Conservation (phyloP, 2,329 filamentous ascomycete species). For the Corynespora cassiicola region DNA sequence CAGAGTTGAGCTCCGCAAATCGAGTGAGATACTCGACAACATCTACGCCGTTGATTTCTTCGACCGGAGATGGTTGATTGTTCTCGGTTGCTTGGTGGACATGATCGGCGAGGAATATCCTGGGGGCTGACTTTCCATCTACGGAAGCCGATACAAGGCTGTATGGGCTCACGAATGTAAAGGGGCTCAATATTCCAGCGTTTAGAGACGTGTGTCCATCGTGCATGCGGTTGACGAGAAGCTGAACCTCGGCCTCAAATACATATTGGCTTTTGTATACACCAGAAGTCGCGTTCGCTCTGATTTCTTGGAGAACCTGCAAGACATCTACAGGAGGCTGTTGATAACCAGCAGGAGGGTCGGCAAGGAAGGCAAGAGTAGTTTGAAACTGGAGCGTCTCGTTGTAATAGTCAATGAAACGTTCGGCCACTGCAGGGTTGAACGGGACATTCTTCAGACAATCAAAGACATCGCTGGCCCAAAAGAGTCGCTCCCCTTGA, state of each 20-base stretch:
- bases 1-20: slow-evolving; percentile 34
- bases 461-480: slow-evolving; percentile 38
- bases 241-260: slow-evolving; percentile 46
- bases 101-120: slow-evolving; percentile 38
- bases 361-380: slow-evolving; percentile 50
- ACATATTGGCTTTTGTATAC: slow-evolving; percentile 47
- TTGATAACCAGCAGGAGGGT: slow-evolving; percentile 50
- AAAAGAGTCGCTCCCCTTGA: slow-evolving; percentile 14
- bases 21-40: slow-evolving; percentile 26
- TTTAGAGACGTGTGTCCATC: slow-evolving; percentile 39
- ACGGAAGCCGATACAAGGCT: slow-evolving; percentile 28
- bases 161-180: slow-evolving; percentile 30
- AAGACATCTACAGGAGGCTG: slow-evolving; percentile 47
- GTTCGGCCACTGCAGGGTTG: slow-evolving; percentile 49
- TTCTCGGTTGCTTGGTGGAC: slow-evolving; percentile 29
- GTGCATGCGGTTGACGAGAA: slow-evolving; percentile 34
- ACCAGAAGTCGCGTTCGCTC: slow-evolving; percentile 22
- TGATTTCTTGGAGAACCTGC: slow-evolving; percentile 32
- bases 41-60: slow-evolving; percentile 34
- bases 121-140: slow-evolving; percentile 32
- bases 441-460: slow-evolving; percentile 57
- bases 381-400: slow-evolving; percentile 54
- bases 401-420: slow-evolving; percentile 54
- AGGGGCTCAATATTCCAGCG: slow-evolving; percentile 33
- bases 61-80: slow-evolving; percentile 29